Conservation (phyloP, 495 filamentous ascomycete species). For the Penicillium cinerascens region DNA sequence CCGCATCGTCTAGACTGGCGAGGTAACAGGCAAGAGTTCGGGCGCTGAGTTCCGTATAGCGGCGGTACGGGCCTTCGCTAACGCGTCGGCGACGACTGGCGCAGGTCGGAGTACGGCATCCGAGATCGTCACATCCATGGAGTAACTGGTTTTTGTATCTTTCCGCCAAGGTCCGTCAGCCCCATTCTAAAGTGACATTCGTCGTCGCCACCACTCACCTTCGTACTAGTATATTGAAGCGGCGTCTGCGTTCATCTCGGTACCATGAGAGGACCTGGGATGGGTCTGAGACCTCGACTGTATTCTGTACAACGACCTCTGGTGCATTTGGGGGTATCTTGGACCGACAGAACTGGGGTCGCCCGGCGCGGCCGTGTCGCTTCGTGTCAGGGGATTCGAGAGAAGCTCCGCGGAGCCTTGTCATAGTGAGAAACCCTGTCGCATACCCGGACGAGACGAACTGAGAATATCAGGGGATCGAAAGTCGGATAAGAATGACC, state of each 20-base stretch:
- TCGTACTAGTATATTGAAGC: slow-evolving; percentile 52
- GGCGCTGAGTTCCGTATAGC: slow-evolving; percentile 66
- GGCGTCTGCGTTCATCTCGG: slow-evolving; percentile 47
- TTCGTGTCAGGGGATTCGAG: slow-evolving; percentile 35
- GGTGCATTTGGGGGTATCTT: slow-evolving; percentile 50
- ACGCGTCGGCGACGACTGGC: slow-evolving; percentile 69
- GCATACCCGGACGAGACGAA: slow-evolving; percentile 24
- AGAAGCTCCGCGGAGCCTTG: slow-evolving; percentile 47
- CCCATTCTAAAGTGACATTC: neutral
- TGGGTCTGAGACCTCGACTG: slow-evolving; percentile 45
- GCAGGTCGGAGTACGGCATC: slow-evolving; percentile 74
- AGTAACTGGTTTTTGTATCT: slow-evolving; percentile 84
- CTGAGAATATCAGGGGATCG: neutral
- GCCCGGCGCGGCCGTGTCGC: slow-evolving; percentile 24
- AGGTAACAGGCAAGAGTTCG: slow-evolving; percentile 75
- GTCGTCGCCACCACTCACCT: slow-evolving; percentile 34
- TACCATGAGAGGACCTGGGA: slow-evolving; percentile 45
- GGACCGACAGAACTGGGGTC: slow-evolving; percentile 32
- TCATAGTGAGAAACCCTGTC: slow-evolving; percentile 32
- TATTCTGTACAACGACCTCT: slow-evolving; percentile 45
- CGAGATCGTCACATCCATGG: slow-evolving; percentile 68
- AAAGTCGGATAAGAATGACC: neutral
- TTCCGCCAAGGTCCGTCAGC: slow-evolving; percentile 8
- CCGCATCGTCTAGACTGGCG: slow-evolving; percentile 74
- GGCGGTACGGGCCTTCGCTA: slow-evolving; percentile 64